Evolutionary conservation across 768 basidiomycete species (phyloP), one percentile per base, ranked within the genome.

Genomic region (Grammothele lineata): DNA sequence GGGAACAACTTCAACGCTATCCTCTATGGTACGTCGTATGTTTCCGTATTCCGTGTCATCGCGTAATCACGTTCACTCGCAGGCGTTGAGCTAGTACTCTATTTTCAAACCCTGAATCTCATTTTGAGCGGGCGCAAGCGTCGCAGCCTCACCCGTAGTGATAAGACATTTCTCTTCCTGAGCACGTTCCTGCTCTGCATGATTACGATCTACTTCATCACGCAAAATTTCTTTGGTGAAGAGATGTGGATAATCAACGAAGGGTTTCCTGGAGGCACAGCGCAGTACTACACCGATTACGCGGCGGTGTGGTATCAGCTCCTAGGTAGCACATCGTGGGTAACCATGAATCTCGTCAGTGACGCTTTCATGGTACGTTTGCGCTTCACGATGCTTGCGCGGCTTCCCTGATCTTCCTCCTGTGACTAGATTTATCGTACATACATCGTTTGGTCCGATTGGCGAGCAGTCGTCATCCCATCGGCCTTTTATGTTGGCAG

Each of bases 301-400:
- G 37, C 50, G 11, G 55, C 61, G 1, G 51, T 53, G 0, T 66
- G 67, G 59, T 63, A 61, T 45, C 62, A 63, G 37, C 65, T 62
- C 2, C 37, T 66, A 18, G 65, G 67, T 2, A 50, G 43, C 2
- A 43, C 48, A 4, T 39, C 48, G 12, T 49, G 42, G 21, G 43
- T 50, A 23, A 15, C 62, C 10, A 44, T 68, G 17, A 67, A 69
- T 10, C 57, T 70, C 10, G 49, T 71, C 54, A 64, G 64, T 8
- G 68, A 71, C 35, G 72, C 54, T 0, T 43, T 72, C 33, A 56
- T 75, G 54, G 72, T 75, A 40, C 40, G 66, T 49, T 17, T 6
- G 35, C 35, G 30, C 30, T 32, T 8, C 30, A 32, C 8, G 30
- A 32, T 9, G 8, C 8, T 9, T 9, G 9, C 8, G 15, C 15